Conservation (phyloP, 2,329 filamentous ascomycete genomes). For the Nemania serpens region DNA sequence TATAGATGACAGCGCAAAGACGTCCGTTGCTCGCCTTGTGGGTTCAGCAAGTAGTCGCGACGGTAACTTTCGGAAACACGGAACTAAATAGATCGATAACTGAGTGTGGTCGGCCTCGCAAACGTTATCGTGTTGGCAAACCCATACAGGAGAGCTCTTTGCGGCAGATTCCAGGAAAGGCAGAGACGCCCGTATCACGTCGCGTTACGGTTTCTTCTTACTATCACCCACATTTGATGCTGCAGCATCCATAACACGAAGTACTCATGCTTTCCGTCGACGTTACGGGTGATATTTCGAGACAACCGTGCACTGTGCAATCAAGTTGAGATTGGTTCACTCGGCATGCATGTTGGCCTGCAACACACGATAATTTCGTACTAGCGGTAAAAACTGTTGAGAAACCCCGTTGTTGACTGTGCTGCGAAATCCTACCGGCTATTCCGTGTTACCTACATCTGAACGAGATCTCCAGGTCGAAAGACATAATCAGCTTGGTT, state of each 20-base stretch:
- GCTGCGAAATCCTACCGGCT: background rate
- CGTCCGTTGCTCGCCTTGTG: too few species aligned
- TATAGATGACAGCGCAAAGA: too few species aligned
- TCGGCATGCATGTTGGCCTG: conserved; percentile 31
- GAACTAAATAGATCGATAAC: too few species aligned
- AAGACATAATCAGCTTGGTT: background rate
- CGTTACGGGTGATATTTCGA: conserved; percentile 30
- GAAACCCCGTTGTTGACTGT: conserved; percentile 6
- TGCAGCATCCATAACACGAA: conserved; percentile 23
- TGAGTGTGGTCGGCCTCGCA: too few species aligned
- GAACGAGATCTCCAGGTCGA: background rate
- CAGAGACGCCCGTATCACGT: conserved; percentile 36
- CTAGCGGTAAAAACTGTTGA: conserved; percentile 24
- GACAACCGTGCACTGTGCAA: background rate
- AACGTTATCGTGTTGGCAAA: too few species aligned
- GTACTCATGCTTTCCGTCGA: conserved; percentile 32
- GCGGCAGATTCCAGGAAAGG: conserved; percentile 14
- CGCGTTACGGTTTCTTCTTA: too few species aligned
- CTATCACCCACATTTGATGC: conserved; percentile 27
- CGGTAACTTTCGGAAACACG: too few species aligned
- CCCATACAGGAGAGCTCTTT: conserved; percentile 34
- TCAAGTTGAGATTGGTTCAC: conserved; percentile 31
- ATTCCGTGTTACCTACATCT: background rate
- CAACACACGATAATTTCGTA: conserved; percentile 34
- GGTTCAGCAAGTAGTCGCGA: too few species aligned